Base-by-base conservation (phyloP, 1,284 basidiomycete genomes). In the Ustilago bromivora region DNA sequence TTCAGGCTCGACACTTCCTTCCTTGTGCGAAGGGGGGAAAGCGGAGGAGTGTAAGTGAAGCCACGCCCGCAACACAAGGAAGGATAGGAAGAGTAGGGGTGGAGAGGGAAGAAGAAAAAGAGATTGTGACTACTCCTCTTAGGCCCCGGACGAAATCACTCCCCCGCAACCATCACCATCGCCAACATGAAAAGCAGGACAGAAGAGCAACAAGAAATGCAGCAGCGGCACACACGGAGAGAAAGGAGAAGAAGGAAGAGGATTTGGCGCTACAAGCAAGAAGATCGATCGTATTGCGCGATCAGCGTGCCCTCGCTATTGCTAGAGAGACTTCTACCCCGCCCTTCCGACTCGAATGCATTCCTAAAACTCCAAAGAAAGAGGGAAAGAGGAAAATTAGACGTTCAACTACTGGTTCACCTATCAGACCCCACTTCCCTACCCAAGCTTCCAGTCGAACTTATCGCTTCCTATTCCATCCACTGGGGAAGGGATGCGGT, bases 1-100 rank as follows among this genome's bases (percentile, higher is more conserved):
- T 97, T 17, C 95, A 96, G 88, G 23, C 10, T 8, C 11, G 12
- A 11, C 49, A 51, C 13, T 51, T 51, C 12, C 1, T 28, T 54
- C 43, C 43, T 11, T 9, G 10, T 38, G 10, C 66, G 92, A 79
- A 51, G 17, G 66, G 47, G 32, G 38, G 23, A 10, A 32, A 54
- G 34, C n/a, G 13, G 32, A 35, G 10, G 23, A 28, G 23, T 28
- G 23, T 28, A 3, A 28, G 23, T 28, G 23, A 28, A 28, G 23
- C 23, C 23, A 28, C 3, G 23, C 23, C 23, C 3, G 3, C 23
- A 28, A 28, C 23, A 28, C 23, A 28, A 28, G 3, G 23, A 28
- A 28, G 23, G 23, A 28, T 1, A 1, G 49, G 15, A 19, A 31
- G 12, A 47, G 23, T 28, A 28, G 23, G 31, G 28, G 19, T 28